A percentile compares a stretch with the other conserved stretches of the same genome.
Conservation (phyloP, 352 stramenopile genomes). For the Phytophthora litchii region DNA sequence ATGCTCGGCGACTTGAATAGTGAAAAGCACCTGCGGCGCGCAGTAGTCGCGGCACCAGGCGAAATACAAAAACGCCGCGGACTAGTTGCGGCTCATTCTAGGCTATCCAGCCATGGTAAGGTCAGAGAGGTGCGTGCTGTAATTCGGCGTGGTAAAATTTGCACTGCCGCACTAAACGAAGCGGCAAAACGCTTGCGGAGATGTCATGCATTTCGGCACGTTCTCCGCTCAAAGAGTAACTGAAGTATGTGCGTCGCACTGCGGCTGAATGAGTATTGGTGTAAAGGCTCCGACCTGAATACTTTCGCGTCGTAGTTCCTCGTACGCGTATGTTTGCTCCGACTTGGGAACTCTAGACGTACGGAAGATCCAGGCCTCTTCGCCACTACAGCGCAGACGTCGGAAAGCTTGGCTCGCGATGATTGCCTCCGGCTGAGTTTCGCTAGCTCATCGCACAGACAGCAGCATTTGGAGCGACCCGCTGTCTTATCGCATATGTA, state of each 20-base stretch:
- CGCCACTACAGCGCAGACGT: slow-evolving; percentile 17
- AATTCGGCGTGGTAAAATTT: slow-evolving; percentile 1
- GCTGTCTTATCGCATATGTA: slow-evolving; percentile 31
- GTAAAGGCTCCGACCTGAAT: slow-evolving; percentile 15
- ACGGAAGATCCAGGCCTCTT: not conserved
- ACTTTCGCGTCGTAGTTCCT: slow-evolving; percentile 25
- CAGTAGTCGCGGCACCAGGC: slow-evolving; percentile 21
- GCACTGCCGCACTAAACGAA: slow-evolving; percentile 9
- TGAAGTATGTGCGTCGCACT: slow-evolving; percentile 4
- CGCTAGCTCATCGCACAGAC: slow-evolving; percentile 20
- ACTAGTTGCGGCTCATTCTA: slow-evolving; percentile 15
- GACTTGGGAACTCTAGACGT: slow-evolving; percentile 2
- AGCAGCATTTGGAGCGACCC: slow-evolving; percentile 10
- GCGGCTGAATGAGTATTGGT: slow-evolving; percentile 2
- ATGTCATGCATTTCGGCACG: slow-evolving; percentile 13
- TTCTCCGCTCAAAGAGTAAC: slow-evolving; percentile 25
- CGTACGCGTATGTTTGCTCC: slow-evolving; percentile 21
- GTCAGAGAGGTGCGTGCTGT: slow-evolving; percentile 22
- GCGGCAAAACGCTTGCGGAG: slow-evolving; percentile 12
- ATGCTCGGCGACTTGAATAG: slow-evolving; percentile 6
- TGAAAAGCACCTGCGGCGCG: slow-evolving; percentile 24
- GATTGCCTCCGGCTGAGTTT: slow-evolving; percentile 17
- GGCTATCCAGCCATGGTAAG: slow-evolving; percentile 21
- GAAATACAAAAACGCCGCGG: slow-evolving; percentile 13
- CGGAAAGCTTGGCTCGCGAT: slow-evolving; percentile 16